Conservation (phyloP, 345 rosid species). For the Barbarea vulgaris region DNA sequence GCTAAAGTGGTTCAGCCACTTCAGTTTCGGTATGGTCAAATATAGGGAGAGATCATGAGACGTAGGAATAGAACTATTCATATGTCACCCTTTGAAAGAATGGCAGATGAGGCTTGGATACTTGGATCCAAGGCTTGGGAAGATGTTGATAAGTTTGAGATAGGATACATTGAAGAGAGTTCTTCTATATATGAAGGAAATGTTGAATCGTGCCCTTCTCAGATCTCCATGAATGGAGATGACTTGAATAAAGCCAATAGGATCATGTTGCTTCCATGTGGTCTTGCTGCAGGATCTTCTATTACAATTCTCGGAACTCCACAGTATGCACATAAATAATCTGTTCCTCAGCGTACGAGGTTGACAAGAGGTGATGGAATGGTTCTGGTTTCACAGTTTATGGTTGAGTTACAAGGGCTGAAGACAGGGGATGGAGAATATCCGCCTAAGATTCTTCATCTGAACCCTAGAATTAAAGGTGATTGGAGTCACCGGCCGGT, state of each 20-base stretch:
- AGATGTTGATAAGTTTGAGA: constrained; percentile 63
- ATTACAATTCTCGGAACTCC: constrained; percentile 91
- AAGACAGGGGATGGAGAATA: constrained; percentile 93
- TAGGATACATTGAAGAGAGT: constrained; percentile 45
- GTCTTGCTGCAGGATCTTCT: constrained; percentile 93
- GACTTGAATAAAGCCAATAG: constrained; percentile 64
- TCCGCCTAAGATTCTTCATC: constrained; percentile 92
- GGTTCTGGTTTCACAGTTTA: constrained; percentile 90
- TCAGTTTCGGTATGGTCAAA: constrained; percentile 67
- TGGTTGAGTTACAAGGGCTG: constrained; percentile 93
- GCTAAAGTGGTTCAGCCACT: constrained; percentile 55
- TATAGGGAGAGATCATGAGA: constrained; percentile 74
- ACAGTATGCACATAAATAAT: constrained; percentile 79
- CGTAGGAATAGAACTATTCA: constrained; percentile 67
- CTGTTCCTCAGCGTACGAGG: constrained; percentile 71
- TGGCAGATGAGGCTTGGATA: constrained; percentile 96
- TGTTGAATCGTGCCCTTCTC: constrained; percentile 74
- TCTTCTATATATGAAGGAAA: constrained; percentile 46
- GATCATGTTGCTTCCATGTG: constrained; percentile 92
- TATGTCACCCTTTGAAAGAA: constrained; percentile 66
- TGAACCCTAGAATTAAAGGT: constrained; percentile 92
- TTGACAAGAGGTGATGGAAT: constrained; percentile 51
- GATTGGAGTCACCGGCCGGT: constrained; percentile 90
- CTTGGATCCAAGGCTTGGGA: constrained; percentile 93
- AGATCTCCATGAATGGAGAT: constrained; percentile 73